Evolutionary conservation across 2,329 filamentous ascomycete genomes (phyloP).

Genomic region (Scolecobasidium constrictum): DNA sequence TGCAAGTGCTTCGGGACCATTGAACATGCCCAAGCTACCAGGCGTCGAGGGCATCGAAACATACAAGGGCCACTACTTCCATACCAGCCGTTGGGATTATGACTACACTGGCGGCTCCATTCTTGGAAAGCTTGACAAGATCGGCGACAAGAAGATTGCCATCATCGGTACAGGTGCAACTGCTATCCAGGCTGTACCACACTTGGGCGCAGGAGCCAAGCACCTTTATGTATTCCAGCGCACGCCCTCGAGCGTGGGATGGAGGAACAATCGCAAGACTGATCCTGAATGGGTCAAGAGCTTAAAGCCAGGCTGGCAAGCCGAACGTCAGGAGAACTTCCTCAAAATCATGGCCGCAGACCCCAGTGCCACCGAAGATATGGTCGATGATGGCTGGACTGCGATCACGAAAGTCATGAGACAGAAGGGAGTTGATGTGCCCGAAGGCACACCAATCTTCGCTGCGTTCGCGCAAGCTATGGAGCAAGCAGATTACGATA

Average conservation of each 20-base stretch:
- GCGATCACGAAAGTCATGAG: not conserved
- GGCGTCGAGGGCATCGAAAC: constrained; percentile 26
- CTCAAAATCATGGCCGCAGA: constrained; percentile 25
- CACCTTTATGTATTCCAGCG: constrained; percentile 30
- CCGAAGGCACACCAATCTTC: constrained; percentile 24
- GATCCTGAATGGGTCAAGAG: constrained; percentile 13
- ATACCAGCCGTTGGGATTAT: constrained; percentile 33
- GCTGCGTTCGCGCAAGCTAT: constrained; percentile 27
- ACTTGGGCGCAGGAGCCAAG: constrained; percentile 22
- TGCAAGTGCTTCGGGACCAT: constrained; percentile 29
- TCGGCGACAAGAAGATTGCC: constrained; percentile 28
- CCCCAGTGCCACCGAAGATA: constrained; percentile 20
- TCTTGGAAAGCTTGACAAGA: constrained; percentile 18
- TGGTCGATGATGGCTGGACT: constrained; percentile 42
- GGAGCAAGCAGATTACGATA: constrained; percentile 4
- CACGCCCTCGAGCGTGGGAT: constrained; percentile 24
- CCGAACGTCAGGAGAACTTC: constrained; percentile 35
- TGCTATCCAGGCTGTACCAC: constrained; percentile 27
- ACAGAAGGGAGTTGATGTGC: not conserved
- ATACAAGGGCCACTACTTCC: constrained; percentile 30
- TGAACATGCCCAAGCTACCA: constrained; percentile 34
- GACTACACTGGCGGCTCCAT: constrained; percentile 25
- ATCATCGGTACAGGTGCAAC: constrained; percentile 33
- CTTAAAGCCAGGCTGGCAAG: constrained; percentile 36
- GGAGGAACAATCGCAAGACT: constrained; percentile 16